A percentile compares a stretch with the other conserved stretches of the same genome.
Evolutionary conservation across 2,329 filamentous ascomycete species (phyloP).

Genomic region (Fusarium multiceps): DNA sequence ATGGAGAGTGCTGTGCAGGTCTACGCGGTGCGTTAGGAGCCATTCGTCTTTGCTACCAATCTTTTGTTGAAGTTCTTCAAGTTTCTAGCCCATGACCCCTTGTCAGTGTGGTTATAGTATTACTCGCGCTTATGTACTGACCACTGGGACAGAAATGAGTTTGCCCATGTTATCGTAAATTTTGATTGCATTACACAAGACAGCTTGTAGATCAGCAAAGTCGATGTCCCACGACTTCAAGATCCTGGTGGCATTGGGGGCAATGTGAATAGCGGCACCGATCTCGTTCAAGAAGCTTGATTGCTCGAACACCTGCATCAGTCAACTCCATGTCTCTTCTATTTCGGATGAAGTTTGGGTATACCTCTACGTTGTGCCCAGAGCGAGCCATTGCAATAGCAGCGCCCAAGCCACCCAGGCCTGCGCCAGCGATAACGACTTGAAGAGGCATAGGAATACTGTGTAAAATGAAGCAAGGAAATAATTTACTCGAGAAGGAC

Average conservation of each 20-base stretch:
- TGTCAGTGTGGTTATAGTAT: no score
- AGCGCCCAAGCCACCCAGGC: slow-evolving; percentile 8
- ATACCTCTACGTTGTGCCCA: slow-evolving; percentile 4
- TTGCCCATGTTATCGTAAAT: slow-evolving; percentile 6
- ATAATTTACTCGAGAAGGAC: no score
- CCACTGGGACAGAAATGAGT: background rate
- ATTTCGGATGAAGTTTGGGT: no score
- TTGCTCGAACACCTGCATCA: slow-evolving; percentile 9
- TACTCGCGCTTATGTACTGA: background rate
- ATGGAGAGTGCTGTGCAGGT: slow-evolving; percentile 1
- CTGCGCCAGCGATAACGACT: slow-evolving; percentile 8
- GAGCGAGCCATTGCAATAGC: slow-evolving; percentile 17
- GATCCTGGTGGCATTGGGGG: slow-evolving; percentile 9
- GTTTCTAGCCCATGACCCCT: background rate
- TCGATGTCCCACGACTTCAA: slow-evolving; percentile 11
- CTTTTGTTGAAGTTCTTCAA: background rate
- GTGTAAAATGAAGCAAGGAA: no score
- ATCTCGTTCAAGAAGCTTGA: slow-evolving; percentile 14
- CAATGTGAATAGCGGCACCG: slow-evolving; percentile 12
- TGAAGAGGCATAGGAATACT: slow-evolving; percentile 6
- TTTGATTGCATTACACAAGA: slow-evolving; percentile 13
- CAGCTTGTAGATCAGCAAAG: slow-evolving; percentile 5
- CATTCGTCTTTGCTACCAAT: slow-evolving; percentile 5
- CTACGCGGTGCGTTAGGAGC: slow-evolving; percentile 2
- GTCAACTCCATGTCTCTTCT: background rate